phyloP scores from a whole-genome alignment of 2,329 filamentous ascomycete genomes.

The Orbilia javanica region DNA sequence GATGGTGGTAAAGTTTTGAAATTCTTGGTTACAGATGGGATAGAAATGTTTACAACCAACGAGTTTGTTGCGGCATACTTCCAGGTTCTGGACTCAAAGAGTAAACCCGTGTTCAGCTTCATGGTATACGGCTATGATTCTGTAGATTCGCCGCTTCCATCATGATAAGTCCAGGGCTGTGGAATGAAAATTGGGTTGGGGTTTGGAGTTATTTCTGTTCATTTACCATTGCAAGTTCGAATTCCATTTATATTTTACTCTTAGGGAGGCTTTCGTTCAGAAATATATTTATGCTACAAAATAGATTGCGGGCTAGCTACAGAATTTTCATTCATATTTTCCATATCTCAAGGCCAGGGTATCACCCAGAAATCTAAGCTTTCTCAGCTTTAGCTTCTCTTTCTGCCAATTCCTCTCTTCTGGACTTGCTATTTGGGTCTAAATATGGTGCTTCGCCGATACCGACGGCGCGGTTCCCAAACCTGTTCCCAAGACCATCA shows the following conservation, averaged over 20 bases:
- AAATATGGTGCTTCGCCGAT: slow-evolving; percentile 71
- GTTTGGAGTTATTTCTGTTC: slow-evolving; percentile 43
- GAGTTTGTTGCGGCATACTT: slow-evolving; percentile 47
- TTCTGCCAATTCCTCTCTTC: slow-evolving; percentile 66
- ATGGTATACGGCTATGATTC: slow-evolving; percentile 53
- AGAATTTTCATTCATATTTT: background rate
- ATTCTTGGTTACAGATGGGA: slow-evolving; percentile 26
- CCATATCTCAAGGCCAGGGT: background rate
- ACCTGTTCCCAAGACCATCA: slow-evolving; percentile 69
- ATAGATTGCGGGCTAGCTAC: slow-evolving; percentile 28
- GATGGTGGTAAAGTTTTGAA: slow-evolving; percentile 38
- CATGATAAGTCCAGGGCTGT: slow-evolving; percentile 3
- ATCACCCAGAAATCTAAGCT: background rate
- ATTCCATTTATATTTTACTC: slow-evolving; percentile 1
- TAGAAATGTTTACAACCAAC: slow-evolving; percentile 38
- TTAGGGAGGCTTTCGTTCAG: slow-evolving; percentile 6
- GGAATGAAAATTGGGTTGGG: background rate
- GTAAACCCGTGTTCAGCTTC: slow-evolving; percentile 32
- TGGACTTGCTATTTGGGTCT: slow-evolving; percentile 69
- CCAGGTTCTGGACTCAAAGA: slow-evolving; percentile 17
- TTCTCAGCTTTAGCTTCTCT: slow-evolving; percentile 25
- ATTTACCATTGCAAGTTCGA: background rate
- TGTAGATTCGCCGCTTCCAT: slow-evolving; percentile 35
- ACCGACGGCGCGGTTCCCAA: slow-evolving; percentile 70
- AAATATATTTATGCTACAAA: slow-evolving; percentile 4